A percentile compares a stretch with the other conserved stretches of the same genome.
These are phyloP conservation scores for Fusarium euwallaceae DNA, from an alignment of 2,329 filamentous ascomycete genomes.

Conservation along the genomic window DNA sequence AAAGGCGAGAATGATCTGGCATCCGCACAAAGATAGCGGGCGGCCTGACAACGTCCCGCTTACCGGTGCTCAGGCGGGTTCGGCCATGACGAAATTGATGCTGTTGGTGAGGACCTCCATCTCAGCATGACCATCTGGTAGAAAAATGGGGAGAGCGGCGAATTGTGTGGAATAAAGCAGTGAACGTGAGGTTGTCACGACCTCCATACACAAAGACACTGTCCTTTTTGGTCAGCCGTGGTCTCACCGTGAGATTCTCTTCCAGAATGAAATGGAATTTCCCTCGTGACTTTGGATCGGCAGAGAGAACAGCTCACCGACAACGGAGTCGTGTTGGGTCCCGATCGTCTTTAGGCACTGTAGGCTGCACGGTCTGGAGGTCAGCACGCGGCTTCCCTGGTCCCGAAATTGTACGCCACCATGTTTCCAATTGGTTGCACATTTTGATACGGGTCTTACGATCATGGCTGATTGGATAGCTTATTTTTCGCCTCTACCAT, in stretches of 20 bases:
- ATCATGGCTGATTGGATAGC: background rate
- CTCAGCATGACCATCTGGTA: conserved; percentile 30
- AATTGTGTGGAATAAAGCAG: conserved; percentile 21
- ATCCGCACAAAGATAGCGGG: background rate
- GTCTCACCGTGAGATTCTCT: conserved; percentile 25
- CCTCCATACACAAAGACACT: conserved; percentile 26
- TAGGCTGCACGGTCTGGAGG: background rate
- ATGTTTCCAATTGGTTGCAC: conserved; percentile 25
- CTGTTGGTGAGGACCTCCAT: conserved; percentile 10
- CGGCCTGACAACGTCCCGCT: conserved; percentile 8
- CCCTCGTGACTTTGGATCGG: conserved; percentile 1
- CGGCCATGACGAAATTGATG: conserved; percentile 38
- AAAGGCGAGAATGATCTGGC: conserved; percentile 19
- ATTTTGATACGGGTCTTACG: background rate
- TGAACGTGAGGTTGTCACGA: conserved; percentile 43
- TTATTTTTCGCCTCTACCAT: background rate
- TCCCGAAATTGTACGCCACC: conserved; percentile 6
- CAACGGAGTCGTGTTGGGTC: conserved; percentile 2
- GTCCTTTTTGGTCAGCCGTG: conserved; percentile 22
- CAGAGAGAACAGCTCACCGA: conserved; percentile 5
- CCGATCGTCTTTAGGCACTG: background rate
- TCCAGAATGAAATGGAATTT: conserved; percentile 13
- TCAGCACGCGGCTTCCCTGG: conserved; percentile 4
- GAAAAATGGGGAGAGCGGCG: conserved; percentile 15
- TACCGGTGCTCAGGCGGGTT: conserved; percentile 31